phyloP scores from a whole-genome alignment of 371 early-diverging fungal species.

The Chytridiales sp. region DNA sequence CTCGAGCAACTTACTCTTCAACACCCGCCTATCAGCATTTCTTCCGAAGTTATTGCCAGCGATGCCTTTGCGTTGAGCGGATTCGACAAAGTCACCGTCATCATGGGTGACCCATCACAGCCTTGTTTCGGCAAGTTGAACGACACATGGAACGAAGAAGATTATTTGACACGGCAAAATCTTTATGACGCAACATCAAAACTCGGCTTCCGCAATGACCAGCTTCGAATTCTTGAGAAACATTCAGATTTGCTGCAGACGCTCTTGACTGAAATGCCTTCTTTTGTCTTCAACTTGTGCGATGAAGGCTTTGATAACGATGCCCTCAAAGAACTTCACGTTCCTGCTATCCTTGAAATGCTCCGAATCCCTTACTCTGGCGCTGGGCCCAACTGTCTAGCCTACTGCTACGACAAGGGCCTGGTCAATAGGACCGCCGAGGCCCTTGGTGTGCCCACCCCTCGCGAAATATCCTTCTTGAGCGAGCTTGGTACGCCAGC shows the following conservation, averaged over 20 bases:
- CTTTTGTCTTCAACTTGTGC: constrained; percentile 56
- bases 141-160: constrained; percentile 57
- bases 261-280: background rate
- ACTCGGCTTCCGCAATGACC: constrained; percentile 30
- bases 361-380: constrained; percentile 52
- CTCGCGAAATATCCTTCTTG: constrained; percentile 45
- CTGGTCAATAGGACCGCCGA: constrained; percentile 53
- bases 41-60: too few relatives aligned
- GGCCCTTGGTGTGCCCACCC: constrained; percentile 51
- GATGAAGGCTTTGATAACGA: constrained; percentile 60
- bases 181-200: constrained; percentile 39
- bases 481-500: constrained; percentile 23
- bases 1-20: background rate
- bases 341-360: constrained; percentile 54
- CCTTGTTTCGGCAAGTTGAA: constrained; percentile 55
- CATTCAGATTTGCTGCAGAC: constrained; percentile 28
- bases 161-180: constrained; percentile 46
- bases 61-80: background rate
- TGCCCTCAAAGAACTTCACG: constrained; percentile 54
- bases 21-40: too few relatives aligned
- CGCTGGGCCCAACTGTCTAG: constrained; percentile 54
- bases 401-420: constrained; percentile 58
- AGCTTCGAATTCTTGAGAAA: constrained; percentile 30
- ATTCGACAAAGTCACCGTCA: constrained; percentile 36
- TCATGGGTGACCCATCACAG: constrained; percentile 49